Evolutionary conservation across 306 rosid genomes (phyloP), one percentile per base, ranked within the genome.

Genomic region (Medicago lupulina): DNA sequence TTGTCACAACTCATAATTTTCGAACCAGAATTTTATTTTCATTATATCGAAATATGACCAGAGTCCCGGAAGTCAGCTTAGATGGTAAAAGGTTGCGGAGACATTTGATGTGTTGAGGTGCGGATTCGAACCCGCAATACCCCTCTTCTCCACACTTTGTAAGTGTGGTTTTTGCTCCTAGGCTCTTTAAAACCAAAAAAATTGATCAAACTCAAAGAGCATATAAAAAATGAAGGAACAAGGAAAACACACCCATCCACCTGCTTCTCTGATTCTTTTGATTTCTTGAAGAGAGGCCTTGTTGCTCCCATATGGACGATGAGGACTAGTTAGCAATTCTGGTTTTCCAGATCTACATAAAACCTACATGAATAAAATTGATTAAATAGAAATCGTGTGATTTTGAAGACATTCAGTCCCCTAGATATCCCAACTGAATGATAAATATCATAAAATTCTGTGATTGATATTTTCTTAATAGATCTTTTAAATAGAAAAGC

Each of bases 221-320:
- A 49, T 58, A 44, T 11, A 57, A 64, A 70, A 74, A 70, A 67
- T 71, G 44, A 70, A 75, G 77, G 87, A 89, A 86, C 36, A 59
- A 79, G 89, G 86, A 82, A 84, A 90, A 95, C 97, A 92, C 97
- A 95, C 99, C 99, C 99, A 95, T 90, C 99, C 99, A 89, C 99
- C 98, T 92, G 97, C 99, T 73, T 92, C 97, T 89, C 97, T 89
- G 84, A 95, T 86, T 89, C 99, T 95, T 87, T 58, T 90, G 76
- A 95, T 88, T 83, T 95, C 99, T 88, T 90, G 89, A 40, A 92
- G 93, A 74, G 96, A 86, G 76, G 51, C 76, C 63, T 74, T 89
- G 89, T 89, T 92, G 83, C 78, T 95, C 84, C 99, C 99, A 73
- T 89, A 90, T 13, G 99, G 99, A 73, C 99, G 83, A 82, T 95